phyloP scores from a whole-genome alignment of 768 basidiomycete genomes.

The Tulasnella calospora region DNA sequence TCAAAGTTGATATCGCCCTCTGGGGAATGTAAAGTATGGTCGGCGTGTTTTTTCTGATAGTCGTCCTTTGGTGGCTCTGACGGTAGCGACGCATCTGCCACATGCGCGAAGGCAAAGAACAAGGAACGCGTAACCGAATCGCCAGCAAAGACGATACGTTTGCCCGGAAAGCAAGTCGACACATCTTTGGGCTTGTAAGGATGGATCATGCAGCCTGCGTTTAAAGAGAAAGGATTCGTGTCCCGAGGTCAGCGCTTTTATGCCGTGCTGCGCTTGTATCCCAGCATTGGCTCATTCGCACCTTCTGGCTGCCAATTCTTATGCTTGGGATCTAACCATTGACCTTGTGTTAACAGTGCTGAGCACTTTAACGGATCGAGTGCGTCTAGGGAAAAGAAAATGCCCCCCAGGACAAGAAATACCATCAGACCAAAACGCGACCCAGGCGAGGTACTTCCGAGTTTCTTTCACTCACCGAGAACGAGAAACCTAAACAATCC shows the following conservation, averaged over 20 bases:
- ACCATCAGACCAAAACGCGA: neutral
- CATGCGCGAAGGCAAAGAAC: slow-evolving; percentile 67
- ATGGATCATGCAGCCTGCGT: slow-evolving; percentile 73
- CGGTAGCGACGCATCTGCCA: slow-evolving; percentile 56
- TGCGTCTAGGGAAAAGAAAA: slow-evolving; percentile 47
- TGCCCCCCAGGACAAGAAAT: neutral
- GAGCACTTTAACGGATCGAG: slow-evolving; percentile 69
- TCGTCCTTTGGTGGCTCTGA: slow-evolving; percentile 50
- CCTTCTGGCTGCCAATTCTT: slow-evolving; percentile 87
- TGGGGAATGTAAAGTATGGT: slow-evolving; percentile 51
- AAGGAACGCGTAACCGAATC: slow-evolving; percentile 78
- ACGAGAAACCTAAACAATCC: slow-evolving; percentile 46
- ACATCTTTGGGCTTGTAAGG: slow-evolving; percentile 55
- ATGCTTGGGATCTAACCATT: slow-evolving; percentile 66
- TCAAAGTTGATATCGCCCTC: slow-evolving; percentile 53
- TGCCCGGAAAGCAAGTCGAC: slow-evolving; percentile 51
- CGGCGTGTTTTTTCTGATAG: slow-evolving; percentile 54
- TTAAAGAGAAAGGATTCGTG: neutral
- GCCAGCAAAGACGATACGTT: slow-evolving; percentile 70
- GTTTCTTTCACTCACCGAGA: slow-evolving; percentile 39
- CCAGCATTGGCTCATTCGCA: slow-evolving; percentile 35
- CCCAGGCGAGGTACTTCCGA: neutral
- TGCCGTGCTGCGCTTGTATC: slow-evolving; percentile 15
- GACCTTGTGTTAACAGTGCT: slow-evolving; percentile 63
- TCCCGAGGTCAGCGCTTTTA: slow-evolving; percentile 21